phyloP scores from a whole-genome alignment of 2,329 filamentous ascomycete species.

The Talaromyces sp. region DNA sequence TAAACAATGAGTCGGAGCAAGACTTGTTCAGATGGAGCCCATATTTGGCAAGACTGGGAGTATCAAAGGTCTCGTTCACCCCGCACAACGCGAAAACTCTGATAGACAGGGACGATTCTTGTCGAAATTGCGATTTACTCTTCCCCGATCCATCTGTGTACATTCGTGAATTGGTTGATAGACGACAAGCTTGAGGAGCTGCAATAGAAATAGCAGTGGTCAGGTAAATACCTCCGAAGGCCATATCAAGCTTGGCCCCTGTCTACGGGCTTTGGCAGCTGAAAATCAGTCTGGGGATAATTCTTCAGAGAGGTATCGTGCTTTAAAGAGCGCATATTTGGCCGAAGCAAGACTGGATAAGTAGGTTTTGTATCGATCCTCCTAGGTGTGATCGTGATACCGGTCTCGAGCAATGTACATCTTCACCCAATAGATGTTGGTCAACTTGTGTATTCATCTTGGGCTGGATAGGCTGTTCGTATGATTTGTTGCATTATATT shows the following conservation, averaged over 20 bases:
- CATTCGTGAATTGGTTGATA: not conserved
- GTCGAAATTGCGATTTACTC: not conserved
- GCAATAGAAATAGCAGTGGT: not conserved
- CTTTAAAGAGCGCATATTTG: not conserved
- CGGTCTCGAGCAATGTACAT: not conserved
- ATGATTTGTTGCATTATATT: not conserved
- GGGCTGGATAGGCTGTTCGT: not conserved
- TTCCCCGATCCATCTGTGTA: not conserved
- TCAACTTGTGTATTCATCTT: not conserved
- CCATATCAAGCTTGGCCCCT: not conserved
- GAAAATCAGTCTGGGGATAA: no score
- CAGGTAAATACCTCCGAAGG: no score
- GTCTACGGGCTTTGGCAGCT: not conserved
- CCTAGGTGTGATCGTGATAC: not conserved
- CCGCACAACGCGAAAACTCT: not conserved
- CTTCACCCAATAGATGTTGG: not conserved
- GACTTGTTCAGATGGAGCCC: not conserved
- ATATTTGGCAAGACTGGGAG: not conserved
- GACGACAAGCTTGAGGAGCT: not conserved
- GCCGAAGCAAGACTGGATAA: not conserved
- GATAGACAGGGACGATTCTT: not conserved
- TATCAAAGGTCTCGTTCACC: not conserved
- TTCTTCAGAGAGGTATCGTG: not conserved
- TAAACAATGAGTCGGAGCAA: not conserved
- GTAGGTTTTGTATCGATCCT: no score